phyloP scores from a whole-genome alignment of 371 early-diverging fungal species.

The Thermomucor indicae-seudaticae region DNA sequence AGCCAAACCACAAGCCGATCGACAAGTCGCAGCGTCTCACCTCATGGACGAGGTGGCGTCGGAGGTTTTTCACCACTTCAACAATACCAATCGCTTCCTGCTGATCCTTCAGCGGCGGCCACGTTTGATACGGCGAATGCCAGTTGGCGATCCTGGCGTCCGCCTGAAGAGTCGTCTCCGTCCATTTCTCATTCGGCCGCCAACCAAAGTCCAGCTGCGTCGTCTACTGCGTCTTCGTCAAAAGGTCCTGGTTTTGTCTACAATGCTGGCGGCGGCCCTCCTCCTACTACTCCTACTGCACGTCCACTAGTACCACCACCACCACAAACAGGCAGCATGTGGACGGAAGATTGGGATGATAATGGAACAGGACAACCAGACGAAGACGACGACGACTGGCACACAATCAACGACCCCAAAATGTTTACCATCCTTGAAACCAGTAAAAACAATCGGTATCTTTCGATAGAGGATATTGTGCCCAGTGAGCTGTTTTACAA shows the following conservation, averaged over 20 bases:
- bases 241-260: too few relatives aligned
- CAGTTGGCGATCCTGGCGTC: neutral
- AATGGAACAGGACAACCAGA: neutral
- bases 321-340: neutral
- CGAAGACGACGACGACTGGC: neutral
- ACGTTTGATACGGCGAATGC: neutral
- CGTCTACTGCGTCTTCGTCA: neutral
- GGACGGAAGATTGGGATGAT: neutral
- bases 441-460: too few relatives aligned
- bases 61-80: neutral
- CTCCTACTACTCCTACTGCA: too few relatives aligned
- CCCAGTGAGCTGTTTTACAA: neutral
- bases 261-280: too few relatives aligned
- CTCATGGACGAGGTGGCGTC: neutral
- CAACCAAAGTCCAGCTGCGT: neutral
- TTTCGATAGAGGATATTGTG: neutral
- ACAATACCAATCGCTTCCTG: neutral
- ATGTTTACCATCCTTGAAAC: neutral
- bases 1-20: neutral
- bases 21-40: neutral
- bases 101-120: neutral
- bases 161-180: neutral
- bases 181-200: neutral
- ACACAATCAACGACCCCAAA: neutral
- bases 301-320: neutral